Percentiles rank a stretch among this genome's conserved stretches.
phyloP scores from a whole-genome alignment of 2,329 filamentous ascomycete genomes.

The Cytospora leucostoma region DNA sequence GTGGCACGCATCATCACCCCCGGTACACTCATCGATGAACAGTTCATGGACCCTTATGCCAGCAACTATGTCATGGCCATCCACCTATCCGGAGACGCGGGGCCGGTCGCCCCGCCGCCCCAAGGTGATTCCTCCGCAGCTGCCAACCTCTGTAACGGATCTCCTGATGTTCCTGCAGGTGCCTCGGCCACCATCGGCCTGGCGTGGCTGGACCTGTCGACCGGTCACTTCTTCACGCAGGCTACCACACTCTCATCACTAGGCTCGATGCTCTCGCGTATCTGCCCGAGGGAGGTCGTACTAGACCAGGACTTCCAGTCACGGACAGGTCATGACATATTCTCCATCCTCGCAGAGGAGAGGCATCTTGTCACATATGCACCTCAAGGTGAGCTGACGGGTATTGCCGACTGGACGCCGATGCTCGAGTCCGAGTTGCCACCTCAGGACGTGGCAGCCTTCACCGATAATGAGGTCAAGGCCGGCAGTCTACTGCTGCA shows the following conservation, averaged over 20 bases:
- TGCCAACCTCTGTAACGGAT: conserved; percentile 15
- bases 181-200: conserved; percentile 63
- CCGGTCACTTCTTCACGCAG: conserved; percentile 91
- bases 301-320: conserved; percentile 65
- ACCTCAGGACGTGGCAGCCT: conserved; percentile 51
- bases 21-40: conserved; percentile 94
- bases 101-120: conserved; percentile 3
- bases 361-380: conserved; percentile 76
- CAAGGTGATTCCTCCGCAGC: neutral
- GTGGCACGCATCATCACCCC: conserved; percentile 90
- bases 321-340: conserved; percentile 61
- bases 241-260: conserved; percentile 69
- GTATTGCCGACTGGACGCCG: conserved; percentile 66
- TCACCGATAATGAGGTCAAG: conserved; percentile 68
- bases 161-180: conserved; percentile 26
- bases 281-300: conserved; percentile 83
- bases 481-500: conserved; percentile 81
- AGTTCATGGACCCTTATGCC: conserved; percentile 90
- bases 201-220: conserved; percentile 94
- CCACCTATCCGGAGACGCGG: conserved; percentile 48
- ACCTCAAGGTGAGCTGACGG: conserved; percentile 45
- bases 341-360: conserved; percentile 72
- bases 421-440: conserved; percentile 77
- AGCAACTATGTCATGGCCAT: conserved; percentile 92
- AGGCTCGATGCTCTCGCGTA: conserved; percentile 78